phyloP scores from a whole-genome alignment of 2,329 filamentous ascomycete species.

The Fusarium longipes region DNA sequence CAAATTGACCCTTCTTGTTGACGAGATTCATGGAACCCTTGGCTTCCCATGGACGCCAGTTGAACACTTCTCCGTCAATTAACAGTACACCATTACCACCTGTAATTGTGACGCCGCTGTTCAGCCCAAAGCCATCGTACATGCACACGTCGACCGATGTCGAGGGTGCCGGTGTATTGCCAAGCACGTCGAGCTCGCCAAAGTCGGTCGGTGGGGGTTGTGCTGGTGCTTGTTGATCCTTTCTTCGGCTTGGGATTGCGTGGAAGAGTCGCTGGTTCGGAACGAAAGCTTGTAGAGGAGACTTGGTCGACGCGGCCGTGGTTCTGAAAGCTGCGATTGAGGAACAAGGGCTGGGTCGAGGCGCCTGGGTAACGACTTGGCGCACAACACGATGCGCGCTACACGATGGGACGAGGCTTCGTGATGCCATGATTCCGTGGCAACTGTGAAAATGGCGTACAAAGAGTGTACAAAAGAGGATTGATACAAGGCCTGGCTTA shows the following conservation, averaged over 20 bases:
- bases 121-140: slow-evolving; percentile 84
- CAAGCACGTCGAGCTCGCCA: slow-evolving; percentile 79
- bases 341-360: slow-evolving; percentile 18
- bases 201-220: slow-evolving; percentile 70
- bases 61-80: slow-evolving; percentile 87
- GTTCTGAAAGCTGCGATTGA: slow-evolving; percentile 29
- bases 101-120: slow-evolving; percentile 79
- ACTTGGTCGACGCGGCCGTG: background rate
- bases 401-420: slow-evolving; percentile 37
- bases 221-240: slow-evolving; percentile 43
- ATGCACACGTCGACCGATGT: slow-evolving; percentile 87
- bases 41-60: slow-evolving; percentile 84
- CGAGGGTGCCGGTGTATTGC: slow-evolving; percentile 77
- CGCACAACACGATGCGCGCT: slow-evolving; percentile 38
- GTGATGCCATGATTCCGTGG: slow-evolving; percentile 34
- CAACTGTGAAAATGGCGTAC: background rate
- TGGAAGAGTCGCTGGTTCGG: slow-evolving; percentile 38
- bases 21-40: slow-evolving; percentile 63
- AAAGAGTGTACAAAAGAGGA: background rate
- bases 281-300: background rate
- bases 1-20: slow-evolving; percentile 85
- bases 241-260: slow-evolving; percentile 28
- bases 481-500: background rate
- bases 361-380: slow-evolving; percentile 32
- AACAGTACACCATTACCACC: slow-evolving; percentile 80